Conservation (phyloP, 2,329 filamentous ascomycete genomes). For the Claviceps africana region DNA sequence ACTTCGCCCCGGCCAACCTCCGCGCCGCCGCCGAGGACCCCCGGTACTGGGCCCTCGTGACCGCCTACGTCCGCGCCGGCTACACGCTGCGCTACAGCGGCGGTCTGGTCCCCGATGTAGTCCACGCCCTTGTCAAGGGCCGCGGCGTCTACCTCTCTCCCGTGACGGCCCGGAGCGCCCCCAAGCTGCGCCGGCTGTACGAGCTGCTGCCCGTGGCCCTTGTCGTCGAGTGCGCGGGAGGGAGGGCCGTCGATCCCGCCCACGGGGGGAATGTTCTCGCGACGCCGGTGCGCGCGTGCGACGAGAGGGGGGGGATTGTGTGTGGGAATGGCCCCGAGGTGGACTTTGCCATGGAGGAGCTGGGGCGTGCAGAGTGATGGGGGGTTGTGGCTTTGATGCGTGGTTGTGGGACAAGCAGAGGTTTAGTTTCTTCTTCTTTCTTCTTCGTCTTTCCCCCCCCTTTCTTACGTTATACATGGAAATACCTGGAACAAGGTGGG, state of each 20-base stretch:
- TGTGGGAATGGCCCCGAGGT: conserved; percentile 39
- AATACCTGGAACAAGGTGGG: too few species aligned
- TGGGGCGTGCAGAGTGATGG: neutral
- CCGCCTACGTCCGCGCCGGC: conserved; percentile 32
- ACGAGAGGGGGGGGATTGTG: conserved; percentile 35
- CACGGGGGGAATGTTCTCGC: conserved; percentile 29
- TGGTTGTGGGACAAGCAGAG: too few species aligned
- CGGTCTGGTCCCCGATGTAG: conserved; percentile 46
- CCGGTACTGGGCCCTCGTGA: conserved; percentile 34
- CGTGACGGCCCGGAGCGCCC: conserved; percentile 33
- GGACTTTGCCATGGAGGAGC: conserved; percentile 15
- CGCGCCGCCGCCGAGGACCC: conserved; percentile 38
- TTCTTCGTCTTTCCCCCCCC: too few species aligned
- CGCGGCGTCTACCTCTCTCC: conserved; percentile 48
- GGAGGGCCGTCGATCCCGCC: conserved; percentile 36
- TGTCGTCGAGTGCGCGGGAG: conserved; percentile 45
- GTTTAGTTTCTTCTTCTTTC: too few species aligned
- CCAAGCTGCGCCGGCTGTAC: conserved; percentile 45
- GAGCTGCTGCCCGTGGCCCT: conserved; percentile 47
- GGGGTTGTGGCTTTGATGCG: too few species aligned
- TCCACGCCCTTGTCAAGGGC: conserved; percentile 45
- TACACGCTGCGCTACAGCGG: conserved; percentile 49
- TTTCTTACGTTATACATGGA: too few species aligned
- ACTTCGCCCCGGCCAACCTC: conserved; percentile 50
- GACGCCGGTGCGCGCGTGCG: conserved; percentile 23